Evolutionary conservation across 208 protist species (phyloP), one percentile per base, ranked within the genome.

Genomic region (Chromosphaera perkinsii): DNA sequence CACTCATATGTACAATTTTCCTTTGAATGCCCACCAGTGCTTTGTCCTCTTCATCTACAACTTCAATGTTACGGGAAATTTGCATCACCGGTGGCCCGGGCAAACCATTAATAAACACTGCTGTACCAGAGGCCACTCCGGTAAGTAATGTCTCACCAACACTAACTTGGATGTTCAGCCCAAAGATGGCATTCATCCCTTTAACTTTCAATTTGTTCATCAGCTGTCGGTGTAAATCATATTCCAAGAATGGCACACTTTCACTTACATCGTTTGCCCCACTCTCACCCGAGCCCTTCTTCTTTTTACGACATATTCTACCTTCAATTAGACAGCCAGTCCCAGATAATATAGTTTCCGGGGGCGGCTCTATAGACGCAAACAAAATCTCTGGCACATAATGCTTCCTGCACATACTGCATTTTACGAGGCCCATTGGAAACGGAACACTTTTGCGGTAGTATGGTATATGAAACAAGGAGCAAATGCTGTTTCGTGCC

Each of bases 151-250:
- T 45, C 27, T 65, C 69, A 17, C 69, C 69, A 1, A 74, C 69
- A 66, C 59, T 33, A 26, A 66, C 10, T 20, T 66, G 10, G n/a
- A 66, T 52, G 9, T 43, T 9, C 5, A 66, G 43, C 24, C 43
- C 43, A 37, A 66, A 66, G 17, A 66, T 52, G 22, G 59, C 59
- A 54, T 66, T 66, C 59, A 66, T 54, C 7, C 59, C 59, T 27
- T 59, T 27, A 5, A 72, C 27, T 9, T 35, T 24, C 12, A 78
- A 55, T 52, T 78, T 78, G 60, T 66, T 51, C 32, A 72, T 2
- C 24, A 78, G 66, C 61, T 78, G 73, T 9, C 37, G 42, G 55
- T 78, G 67, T 10, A 78, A 31, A 45, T 78, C 73, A 52, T 74
- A 73, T 45, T 78, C 66, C 40, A 78, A 33, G 37, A 78, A 78